phyloP scores from a whole-genome alignment of 208 protist genomes.

The Acanthamoeba quina region DNA sequence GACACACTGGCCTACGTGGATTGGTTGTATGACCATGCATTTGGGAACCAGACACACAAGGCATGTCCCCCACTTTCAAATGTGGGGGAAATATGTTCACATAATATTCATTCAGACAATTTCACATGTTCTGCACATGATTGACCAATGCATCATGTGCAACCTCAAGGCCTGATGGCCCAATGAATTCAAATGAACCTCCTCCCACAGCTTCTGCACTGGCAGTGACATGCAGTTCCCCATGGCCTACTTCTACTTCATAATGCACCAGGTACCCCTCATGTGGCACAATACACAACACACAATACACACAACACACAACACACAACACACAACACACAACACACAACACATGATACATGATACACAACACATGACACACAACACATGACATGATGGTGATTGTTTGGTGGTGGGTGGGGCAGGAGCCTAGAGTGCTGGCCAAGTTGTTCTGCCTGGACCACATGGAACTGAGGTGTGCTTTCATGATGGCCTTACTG shows the following conservation, averaged over 20 bases:
- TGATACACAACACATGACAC: too few species aligned
- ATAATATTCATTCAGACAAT: conserved; percentile 74
- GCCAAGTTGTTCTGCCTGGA: not conserved
- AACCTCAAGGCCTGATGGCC: conserved; percentile 85
- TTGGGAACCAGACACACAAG: too few species aligned
- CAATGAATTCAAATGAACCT: conserved; percentile 86
- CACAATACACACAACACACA: too few species aligned
- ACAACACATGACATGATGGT: too few species aligned
- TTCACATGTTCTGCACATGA: conserved; percentile 93
- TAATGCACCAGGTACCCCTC: conserved; percentile 82
- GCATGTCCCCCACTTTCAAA: not conserved
- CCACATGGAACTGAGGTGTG: not conserved
- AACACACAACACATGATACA: too few species aligned
- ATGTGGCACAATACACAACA: too few species aligned
- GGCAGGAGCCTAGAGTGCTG: conserved; percentile 80
- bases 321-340: too few species aligned
- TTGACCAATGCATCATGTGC: conserved; percentile 86
- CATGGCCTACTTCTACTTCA: conserved; percentile 91
- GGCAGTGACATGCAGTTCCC: conserved; percentile 90
- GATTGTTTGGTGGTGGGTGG: too few species aligned
- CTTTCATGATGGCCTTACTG: not conserved
- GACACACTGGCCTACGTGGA: too few species aligned
- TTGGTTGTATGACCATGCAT: too few species aligned
- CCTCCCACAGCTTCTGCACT: conserved; percentile 83
- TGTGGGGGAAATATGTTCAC: too few species aligned